A percentile compares a stretch with the other conserved stretches of the same genome.
phyloP scores from a whole-genome alignment of 2,329 filamentous ascomycete species.

The Scedosporium boydii region DNA sequence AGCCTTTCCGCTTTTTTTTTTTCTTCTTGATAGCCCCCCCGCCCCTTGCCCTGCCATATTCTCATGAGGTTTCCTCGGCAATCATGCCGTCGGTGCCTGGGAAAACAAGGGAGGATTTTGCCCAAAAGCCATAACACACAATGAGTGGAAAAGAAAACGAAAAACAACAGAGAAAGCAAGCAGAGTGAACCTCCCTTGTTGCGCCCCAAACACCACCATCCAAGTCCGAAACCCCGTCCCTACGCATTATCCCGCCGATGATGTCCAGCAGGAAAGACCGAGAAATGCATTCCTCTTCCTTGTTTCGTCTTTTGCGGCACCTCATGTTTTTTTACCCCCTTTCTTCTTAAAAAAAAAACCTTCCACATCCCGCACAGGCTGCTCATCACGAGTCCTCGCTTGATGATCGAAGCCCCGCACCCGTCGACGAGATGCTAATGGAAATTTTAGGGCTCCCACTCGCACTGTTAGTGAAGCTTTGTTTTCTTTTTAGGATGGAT shows the following conservation, averaged over 20 bases:
- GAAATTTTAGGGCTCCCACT: slow-evolving; percentile 42
- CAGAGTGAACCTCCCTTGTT: not conserved
- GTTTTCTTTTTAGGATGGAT: slow-evolving; percentile 28
- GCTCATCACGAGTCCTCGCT: slow-evolving; percentile 27
- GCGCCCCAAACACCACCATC: slow-evolving; percentile 1
- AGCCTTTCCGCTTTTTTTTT: not conserved
- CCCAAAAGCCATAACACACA: not conserved
- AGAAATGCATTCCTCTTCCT: not conserved
- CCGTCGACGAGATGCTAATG: slow-evolving; percentile 44
- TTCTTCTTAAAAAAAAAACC: not conserved
- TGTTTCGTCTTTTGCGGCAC: not conserved
- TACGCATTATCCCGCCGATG: not conserved
- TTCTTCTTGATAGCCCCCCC: not conserved
- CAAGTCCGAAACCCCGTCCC: not conserved
- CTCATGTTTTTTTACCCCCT: not conserved
- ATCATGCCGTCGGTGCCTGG: not conserved
- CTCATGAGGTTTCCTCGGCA: not conserved
- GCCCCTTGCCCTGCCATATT: not conserved
- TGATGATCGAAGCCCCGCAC: slow-evolving; percentile 25
- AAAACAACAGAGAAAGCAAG: not conserved
- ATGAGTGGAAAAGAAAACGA: not conserved
- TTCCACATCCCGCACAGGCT: not conserved
- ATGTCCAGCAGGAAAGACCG: not conserved
- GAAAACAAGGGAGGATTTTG: not conserved
- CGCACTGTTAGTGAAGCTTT: slow-evolving; percentile 31